phyloP scores from a whole-genome alignment of 176 grass and related monocot genomes.

The Pharus latifolius region DNA sequence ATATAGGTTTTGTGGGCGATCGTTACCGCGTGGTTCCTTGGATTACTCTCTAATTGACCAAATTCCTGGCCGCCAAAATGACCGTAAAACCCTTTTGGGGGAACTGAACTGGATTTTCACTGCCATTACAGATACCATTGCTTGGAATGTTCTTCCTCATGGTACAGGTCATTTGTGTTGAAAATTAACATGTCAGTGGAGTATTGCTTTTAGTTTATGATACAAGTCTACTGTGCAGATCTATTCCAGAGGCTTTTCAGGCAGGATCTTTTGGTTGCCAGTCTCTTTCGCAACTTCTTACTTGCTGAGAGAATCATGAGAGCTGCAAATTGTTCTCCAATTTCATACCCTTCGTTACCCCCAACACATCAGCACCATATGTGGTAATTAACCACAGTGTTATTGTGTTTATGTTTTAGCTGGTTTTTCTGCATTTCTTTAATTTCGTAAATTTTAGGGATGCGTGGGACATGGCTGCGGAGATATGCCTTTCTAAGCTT shows the following conservation, averaged over 20 bases:
- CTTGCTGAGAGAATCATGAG: constrained; percentile 99
- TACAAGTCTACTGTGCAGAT: constrained; percentile 53
- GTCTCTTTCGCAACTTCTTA: constrained; percentile 96
- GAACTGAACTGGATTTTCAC: constrained; percentile 99
- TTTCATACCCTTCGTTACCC: constrained; percentile 71
- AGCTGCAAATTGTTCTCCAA: constrained; percentile 88
- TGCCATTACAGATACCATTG: constrained; percentile 93
- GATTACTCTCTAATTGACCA: constrained; percentile 57
- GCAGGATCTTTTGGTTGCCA: constrained; percentile 96
- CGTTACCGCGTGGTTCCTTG: constrained; percentile 67
- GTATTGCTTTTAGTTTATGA: constrained; percentile 20
- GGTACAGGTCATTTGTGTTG: constrained; percentile 28
- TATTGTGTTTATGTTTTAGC: background rate
- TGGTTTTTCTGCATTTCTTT: constrained; percentile 4
- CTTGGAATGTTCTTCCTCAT: constrained; percentile 99
- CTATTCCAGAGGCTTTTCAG: constrained; percentile 95
- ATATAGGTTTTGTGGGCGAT: constrained; percentile 78
- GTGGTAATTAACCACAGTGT: constrained; percentile 52
- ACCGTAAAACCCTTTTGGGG: constrained; percentile 92
- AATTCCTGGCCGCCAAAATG: constrained; percentile 97
- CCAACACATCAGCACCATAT: constrained; percentile 97
- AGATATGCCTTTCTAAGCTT: constrained; percentile 97
- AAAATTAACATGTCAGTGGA: background rate
- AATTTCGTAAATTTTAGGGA: constrained; percentile 50
- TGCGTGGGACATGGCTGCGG: constrained; percentile 99